Evolutionary conservation across 331 rosid species (phyloP).

Genomic region (Quercus tomentella): DNA sequence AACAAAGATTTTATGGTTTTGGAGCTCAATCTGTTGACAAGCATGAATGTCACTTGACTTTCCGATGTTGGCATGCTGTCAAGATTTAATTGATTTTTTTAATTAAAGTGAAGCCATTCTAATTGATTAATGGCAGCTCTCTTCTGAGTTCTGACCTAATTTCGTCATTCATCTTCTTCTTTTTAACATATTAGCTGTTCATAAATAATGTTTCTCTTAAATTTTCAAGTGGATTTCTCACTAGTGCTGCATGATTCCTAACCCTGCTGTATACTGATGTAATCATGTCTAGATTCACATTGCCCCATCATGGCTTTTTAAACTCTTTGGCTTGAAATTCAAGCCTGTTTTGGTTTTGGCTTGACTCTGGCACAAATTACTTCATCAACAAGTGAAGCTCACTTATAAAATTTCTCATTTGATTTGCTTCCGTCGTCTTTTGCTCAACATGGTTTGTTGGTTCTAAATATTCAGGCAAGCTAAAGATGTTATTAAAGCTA

Average conservation of each 20-base stretch:
- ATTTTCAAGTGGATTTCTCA: not conserved
- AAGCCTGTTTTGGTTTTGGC: conserved; percentile 9
- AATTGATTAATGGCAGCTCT: not conserved
- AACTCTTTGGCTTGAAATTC: not conserved
- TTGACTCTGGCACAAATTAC: conserved; percentile 10
- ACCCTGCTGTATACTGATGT: not conserved
- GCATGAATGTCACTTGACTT: not conserved
- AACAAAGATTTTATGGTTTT: not conserved
- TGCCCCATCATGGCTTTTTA: not conserved
- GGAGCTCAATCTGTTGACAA: not conserved
- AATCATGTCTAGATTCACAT: not conserved
- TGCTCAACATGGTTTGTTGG: conserved; percentile 4
- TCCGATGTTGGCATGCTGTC: not conserved
- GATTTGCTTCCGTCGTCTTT: not conserved
- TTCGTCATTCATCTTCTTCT: not conserved
- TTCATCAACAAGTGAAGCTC: not conserved
- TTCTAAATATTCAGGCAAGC: conserved; percentile 58
- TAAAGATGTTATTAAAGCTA: conserved; percentile 73
- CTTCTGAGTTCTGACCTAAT: not conserved
- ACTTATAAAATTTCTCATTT: not conserved
- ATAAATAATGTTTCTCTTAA: not conserved
- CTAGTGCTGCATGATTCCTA: not conserved
- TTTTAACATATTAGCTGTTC: not conserved
- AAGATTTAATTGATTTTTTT: not conserved
- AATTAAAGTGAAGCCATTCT: not conserved